Evolutionary conservation across 169 alveolate species (phyloP), one percentile per base, ranked within the genome.

Genomic region (Miamiensis avidus): DNA sequence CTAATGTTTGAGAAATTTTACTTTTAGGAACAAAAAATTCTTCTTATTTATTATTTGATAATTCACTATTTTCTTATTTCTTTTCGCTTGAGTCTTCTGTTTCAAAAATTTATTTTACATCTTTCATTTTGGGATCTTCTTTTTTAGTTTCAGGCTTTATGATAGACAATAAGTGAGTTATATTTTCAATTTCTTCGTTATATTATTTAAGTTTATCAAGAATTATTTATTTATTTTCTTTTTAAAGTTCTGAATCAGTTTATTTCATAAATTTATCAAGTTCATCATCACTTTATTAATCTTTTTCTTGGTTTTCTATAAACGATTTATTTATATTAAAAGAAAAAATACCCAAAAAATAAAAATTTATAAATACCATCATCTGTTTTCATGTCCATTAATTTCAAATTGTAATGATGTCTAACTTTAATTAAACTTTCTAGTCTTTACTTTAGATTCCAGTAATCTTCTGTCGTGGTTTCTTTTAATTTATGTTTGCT

Each of bases 401-500:
- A 69, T 65, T 79, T 20, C 29, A 34, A 29, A 29, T 79, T 79
- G 15, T 49, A 49, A 1, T 79, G 34, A 64, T 79, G 29, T 79
- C 76, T 79, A 28, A 49, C 75, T 1, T 33, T 29, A 15, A 79
- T 79, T 79, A 79, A 79, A 6, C 31, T 79, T 64, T 79, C 84
- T 26, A 79, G 29, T 31, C 65, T 79, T 64, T 79, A 29, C 30
- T 79, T 79, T n/a, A 79, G 29, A 15, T 74, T 64, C 84, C 84
- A 79, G n/a, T 29, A 79, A 79, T 64, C 65, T 26, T 79, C 84
- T 29, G 84, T 79, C 15, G 84, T 79, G 25, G 29, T 49, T 49
- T 79, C 75, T 28, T 34, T 29, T 64, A 49, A 49, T n/a, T 72
- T 49, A 75, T 34, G 34, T 20, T 34, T 79, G 25, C 31, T 0